These are phyloP conservation scores for Ogataea siamensis DNA, from an alignment of 805 yeast species.

Conservation along the genomic window DNA sequence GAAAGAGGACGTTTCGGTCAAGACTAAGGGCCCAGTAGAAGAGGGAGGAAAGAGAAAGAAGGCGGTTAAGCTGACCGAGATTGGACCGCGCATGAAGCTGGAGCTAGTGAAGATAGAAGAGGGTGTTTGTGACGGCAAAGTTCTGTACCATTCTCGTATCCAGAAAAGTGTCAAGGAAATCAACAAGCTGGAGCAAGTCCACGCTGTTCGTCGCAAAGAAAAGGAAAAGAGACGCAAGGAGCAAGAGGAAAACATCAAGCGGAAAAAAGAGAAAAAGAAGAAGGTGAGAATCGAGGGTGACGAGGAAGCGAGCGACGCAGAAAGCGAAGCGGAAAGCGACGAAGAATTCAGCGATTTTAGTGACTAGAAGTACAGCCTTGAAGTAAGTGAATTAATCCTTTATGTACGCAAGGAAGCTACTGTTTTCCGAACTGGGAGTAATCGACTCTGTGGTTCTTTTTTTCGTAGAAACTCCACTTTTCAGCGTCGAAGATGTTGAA, in stretches of 20 bases:
- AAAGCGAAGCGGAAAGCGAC: slow-evolving; percentile 28
- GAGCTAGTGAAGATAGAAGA: slow-evolving; percentile 85
- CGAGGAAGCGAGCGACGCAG: slow-evolving; percentile 35
- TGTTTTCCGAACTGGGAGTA: slow-evolving; percentile 23
- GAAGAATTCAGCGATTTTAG: slow-evolving; percentile 24
- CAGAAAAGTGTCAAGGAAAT: slow-evolving; percentile 62
- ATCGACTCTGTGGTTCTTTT: slow-evolving; percentile 40
- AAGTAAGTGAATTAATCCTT: background rate
- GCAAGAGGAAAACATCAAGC: slow-evolving; percentile 76
- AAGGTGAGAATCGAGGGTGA: slow-evolving; percentile 64
- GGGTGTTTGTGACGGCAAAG: slow-evolving; percentile 85
- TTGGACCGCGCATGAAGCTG: slow-evolving; percentile 86
- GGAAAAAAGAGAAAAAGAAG: slow-evolving; percentile 69
- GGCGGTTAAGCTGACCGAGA: slow-evolving; percentile 88
- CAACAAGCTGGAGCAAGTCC: slow-evolving; percentile 61
- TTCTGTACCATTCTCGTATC: slow-evolving; percentile 74
- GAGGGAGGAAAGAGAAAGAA: slow-evolving; percentile 50
- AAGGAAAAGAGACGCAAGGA: slow-evolving; percentile 71
- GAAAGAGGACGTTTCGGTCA: slow-evolving; percentile 27
- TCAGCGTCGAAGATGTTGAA: slow-evolving; percentile 42
- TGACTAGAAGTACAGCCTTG: slow-evolving; percentile 1
- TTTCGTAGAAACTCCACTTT: slow-evolving; percentile 44
- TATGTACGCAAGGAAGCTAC: slow-evolving; percentile 3
- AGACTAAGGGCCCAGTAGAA: slow-evolving; percentile 10
- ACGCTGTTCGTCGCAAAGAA: slow-evolving; percentile 56